phyloP scores from a whole-genome alignment of 768 basidiomycete species.

The Phaffia tasmanica region DNA sequence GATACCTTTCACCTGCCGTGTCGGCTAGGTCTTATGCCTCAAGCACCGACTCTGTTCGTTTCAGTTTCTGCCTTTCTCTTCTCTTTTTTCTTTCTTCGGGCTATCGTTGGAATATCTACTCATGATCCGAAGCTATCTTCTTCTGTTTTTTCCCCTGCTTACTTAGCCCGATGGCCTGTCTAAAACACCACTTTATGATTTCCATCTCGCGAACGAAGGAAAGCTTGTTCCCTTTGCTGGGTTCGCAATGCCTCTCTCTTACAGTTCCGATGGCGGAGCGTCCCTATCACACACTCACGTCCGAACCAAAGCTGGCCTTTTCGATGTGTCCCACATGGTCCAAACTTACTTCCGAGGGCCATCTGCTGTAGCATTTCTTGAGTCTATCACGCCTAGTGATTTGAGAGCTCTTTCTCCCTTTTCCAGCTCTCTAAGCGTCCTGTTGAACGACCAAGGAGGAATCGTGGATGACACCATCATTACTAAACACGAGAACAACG shows the following conservation, averaged over 20 bases:
- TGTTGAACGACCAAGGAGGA: conserved; percentile 79
- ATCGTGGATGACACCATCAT: conserved; percentile 77
- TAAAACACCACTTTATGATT: conserved; percentile 75
- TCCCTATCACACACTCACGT: conserved; percentile 61
- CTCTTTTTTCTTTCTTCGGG: too few relatives aligned
- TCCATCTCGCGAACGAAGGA: conserved; percentile 62
- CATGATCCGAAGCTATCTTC: too few relatives aligned
- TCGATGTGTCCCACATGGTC: conserved; percentile 98
- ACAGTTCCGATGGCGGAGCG: conserved; percentile 35
- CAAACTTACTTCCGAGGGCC: conserved; percentile 79
- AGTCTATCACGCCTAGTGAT: conserved; percentile 62
- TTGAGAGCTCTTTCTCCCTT: background rate
- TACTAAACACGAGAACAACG: conserved; percentile 54
- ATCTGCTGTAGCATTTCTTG: conserved; percentile 66
- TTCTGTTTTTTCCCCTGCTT: too few relatives aligned
- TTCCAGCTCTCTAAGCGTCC: conserved; percentile 67
- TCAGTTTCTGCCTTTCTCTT: too few relatives aligned
- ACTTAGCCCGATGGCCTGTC: conserved; percentile 31
- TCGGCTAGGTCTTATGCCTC: too few relatives aligned
- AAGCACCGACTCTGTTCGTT: too few relatives aligned
- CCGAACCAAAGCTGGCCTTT: conserved; percentile 67
- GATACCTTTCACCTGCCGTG: too few relatives aligned
- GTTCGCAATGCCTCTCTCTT: conserved; percentile 83
- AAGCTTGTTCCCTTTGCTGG: conserved; percentile 98
- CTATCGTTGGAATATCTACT: too few relatives aligned